A percentile compares a stretch with the other conserved stretches of the same genome.
phyloP scores from a whole-genome alignment of 73 alveolate species.

The Stentor roeselii region DNA sequence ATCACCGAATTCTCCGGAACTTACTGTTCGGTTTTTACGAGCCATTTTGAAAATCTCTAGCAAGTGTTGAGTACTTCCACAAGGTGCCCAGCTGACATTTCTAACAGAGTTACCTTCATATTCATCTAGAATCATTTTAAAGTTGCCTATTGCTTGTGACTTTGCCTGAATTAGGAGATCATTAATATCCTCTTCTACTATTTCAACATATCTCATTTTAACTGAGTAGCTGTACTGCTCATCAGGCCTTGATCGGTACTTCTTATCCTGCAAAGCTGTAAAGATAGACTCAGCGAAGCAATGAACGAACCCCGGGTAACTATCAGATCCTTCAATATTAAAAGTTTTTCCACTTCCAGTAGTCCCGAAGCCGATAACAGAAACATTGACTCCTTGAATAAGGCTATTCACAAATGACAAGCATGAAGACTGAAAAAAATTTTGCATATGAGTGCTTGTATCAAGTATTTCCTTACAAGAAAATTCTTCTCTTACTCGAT shows the following conservation, averaged over 20 bases:
- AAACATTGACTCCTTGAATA: conserved; percentile 87
- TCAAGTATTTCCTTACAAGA: conserved; percentile 49
- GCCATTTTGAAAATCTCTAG: conserved; percentile 91
- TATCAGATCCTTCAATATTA: conserved; percentile 90
- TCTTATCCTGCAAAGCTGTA: conserved; percentile 86
- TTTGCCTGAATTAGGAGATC: conserved; percentile 85
- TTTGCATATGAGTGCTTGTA: conserved; percentile 52
- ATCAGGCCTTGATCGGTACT: conserved; percentile 55
- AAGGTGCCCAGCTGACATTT: conserved; percentile 90
- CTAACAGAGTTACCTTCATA: conserved; percentile 94
- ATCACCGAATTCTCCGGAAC: conserved; percentile 90
- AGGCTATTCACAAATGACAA: conserved; percentile 51
- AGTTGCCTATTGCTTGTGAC: background rate
- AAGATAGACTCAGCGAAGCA: conserved; percentile 86
- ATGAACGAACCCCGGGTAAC: conserved; percentile 90
- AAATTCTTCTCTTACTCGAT: conserved; percentile 65
- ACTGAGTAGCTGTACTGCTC: conserved; percentile 85
- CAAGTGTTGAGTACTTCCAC: conserved; percentile 79
- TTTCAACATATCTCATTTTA: conserved; percentile 90
- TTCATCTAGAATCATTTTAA: conserved; percentile 71
- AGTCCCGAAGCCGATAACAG: conserved; percentile 93
- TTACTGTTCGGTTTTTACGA: conserved; percentile 66
- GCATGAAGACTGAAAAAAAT: conserved; percentile 44
- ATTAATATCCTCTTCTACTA: conserved; percentile 93
- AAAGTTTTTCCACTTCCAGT: conserved; percentile 97